These are phyloP conservation scores for Geoglossum cookeanum DNA, from an alignment of 2,329 filamentous ascomycete species.

Conservation along the genomic window DNA sequence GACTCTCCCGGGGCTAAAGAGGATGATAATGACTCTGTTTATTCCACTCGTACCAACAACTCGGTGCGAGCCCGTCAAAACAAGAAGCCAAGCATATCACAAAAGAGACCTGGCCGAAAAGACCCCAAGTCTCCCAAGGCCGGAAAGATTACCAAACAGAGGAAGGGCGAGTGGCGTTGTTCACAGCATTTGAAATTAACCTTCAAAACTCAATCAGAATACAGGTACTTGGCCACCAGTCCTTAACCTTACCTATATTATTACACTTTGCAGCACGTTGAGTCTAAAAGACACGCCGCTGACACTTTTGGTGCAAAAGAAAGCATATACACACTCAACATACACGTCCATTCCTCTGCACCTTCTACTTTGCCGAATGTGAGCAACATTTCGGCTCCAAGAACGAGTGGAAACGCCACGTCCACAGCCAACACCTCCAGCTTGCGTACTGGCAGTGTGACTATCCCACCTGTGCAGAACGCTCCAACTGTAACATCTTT, in stretches of 20 bases:
- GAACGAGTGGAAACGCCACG: constrained; percentile 92
- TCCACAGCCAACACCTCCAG: constrained; percentile 60
- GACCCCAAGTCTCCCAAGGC: not conserved
- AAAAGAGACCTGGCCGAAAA: not conserved
- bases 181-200: constrained; percentile 2
- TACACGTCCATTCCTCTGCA: constrained; percentile 43
- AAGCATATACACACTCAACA: constrained; percentile 3
- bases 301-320: not conserved
- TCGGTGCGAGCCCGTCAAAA: not conserved
- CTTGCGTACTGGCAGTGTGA: constrained; percentile 60
- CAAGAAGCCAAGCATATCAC: not conserved
- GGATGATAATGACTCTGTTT: not conserved
- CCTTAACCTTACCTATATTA: not conserved
- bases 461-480: constrained; percentile 32
- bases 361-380: constrained; percentile 65
- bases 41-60: not conserved
- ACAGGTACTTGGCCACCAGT: not conserved
- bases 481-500: constrained; percentile 29
- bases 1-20: not conserved
- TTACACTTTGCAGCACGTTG: not conserved
- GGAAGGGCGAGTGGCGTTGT: not conserved
- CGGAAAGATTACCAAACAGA: not conserved
- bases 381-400: constrained; percentile 53
- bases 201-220: constrained; percentile 2
- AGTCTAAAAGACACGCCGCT: not conserved